phyloP scores from a whole-genome alignment of 306 rosid genomes.

The Clitoria ternatea region DNA sequence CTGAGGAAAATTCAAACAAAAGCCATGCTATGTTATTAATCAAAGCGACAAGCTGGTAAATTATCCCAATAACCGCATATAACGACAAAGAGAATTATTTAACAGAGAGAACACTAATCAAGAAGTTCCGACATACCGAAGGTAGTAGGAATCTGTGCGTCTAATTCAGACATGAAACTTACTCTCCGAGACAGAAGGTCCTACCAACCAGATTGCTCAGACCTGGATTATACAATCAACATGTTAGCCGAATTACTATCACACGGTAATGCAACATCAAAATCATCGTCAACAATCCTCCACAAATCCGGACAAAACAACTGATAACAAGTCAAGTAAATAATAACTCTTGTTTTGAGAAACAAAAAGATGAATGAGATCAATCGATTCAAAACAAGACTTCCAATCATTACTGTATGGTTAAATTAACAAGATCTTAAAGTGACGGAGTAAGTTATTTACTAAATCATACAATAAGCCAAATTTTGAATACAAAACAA shows the following conservation, averaged over 20 bases:
- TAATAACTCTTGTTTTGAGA: background rate
- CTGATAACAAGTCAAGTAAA: too few relatives aligned
- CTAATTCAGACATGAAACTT: slow-evolving; percentile 83
- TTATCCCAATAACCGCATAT: background rate
- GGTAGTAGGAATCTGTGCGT: slow-evolving; percentile 69
- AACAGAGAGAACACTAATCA: background rate
- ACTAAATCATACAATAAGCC: background rate
- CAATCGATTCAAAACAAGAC: background rate
- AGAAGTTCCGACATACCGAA: slow-evolving; percentile 44
- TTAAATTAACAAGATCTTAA: background rate
- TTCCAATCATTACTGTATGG: background rate
- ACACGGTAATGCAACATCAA: background rate
- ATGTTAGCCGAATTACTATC: background rate
- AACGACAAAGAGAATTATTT: background rate
- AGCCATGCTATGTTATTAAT: background rate
- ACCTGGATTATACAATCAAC: slow-evolving; percentile 26
- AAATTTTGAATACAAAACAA: background rate
- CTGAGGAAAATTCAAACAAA: background rate
- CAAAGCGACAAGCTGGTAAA: background rate
- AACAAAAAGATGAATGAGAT: background rate
- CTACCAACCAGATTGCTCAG: slow-evolving; percentile 43
- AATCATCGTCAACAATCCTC: background rate
- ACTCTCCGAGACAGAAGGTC: slow-evolving; percentile 32
- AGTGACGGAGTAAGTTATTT: background rate
- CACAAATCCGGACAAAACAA: background rate